Percentiles rank a stretch among this genome's conserved stretches.
phyloP scores from a whole-genome alignment of 208 protist species.

The Crithidia bombi region DNA sequence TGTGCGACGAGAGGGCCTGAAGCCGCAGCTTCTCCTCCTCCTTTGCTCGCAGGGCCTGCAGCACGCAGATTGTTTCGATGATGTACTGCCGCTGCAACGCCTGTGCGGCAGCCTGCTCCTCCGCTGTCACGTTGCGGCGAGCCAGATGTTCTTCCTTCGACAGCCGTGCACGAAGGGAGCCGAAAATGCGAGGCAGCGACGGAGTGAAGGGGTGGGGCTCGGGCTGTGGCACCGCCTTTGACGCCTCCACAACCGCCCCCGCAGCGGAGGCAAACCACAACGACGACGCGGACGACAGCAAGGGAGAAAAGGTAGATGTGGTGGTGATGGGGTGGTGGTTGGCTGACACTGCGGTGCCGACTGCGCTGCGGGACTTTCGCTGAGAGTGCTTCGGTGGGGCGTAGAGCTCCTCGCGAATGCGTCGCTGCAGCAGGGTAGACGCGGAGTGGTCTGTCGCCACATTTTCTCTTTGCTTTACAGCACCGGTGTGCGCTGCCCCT shows the following conservation, averaged over 20 bases:
- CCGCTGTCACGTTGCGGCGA: neutral
- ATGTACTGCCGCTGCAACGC: constrained; percentile 22
- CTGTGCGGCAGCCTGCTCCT: constrained; percentile 4
- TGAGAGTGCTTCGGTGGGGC: constrained; percentile 18
- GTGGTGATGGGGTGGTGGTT: neutral
- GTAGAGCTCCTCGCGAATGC: constrained; percentile 38
- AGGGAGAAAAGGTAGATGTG: neutral
- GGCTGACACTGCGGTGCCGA: no score
- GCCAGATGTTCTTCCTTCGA: constrained; percentile 8
- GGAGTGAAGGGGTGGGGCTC: constrained; percentile 28
- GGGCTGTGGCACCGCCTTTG: neutral
- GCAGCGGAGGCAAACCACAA: no score
- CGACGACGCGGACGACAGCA: no score
- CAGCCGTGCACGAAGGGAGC: constrained; percentile 2
- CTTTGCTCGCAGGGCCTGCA: constrained; percentile 9
- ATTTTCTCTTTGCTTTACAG: neutral
- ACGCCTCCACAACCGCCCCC: neutral
- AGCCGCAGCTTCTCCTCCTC: constrained; percentile 10
- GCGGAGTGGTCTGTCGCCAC: neutral
- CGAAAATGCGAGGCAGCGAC: constrained; percentile 15
- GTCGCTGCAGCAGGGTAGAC: constrained; percentile 23
- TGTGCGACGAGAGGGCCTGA: constrained; percentile 1
- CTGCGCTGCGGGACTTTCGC: neutral
- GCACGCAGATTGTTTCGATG: constrained; percentile 17
- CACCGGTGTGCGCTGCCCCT: neutral